Conservation (phyloP, 495 filamentous ascomycete species). For the Neohortaea acidophila region DNA sequence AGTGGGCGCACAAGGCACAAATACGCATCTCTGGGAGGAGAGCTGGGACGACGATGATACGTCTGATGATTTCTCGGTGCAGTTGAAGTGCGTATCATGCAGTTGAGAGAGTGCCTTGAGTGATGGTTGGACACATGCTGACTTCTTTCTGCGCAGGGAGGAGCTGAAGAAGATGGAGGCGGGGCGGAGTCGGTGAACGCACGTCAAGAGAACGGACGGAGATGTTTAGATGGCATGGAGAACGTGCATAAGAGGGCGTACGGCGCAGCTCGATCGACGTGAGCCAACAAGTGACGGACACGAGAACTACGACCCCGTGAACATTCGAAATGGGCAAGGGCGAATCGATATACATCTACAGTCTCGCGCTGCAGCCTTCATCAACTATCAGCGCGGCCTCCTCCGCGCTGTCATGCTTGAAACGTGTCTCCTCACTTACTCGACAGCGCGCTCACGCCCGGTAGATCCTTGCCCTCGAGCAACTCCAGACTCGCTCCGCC, state of each 20-base stretch:
- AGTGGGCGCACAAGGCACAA: slow-evolving; percentile 38
- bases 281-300: background rate
- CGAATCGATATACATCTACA: slow-evolving; percentile 5
- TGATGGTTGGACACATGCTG: slow-evolving; percentile 2
- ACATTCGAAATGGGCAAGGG: background rate
- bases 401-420: background rate
- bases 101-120: background rate
- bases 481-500: slow-evolving; percentile 92
- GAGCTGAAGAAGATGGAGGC: slow-evolving; percentile 84
- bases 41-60: slow-evolving; percentile 99
- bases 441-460: slow-evolving; percentile 85
- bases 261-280: slow-evolving; percentile 8
- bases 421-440: slow-evolving; percentile 52
- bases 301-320: background rate
- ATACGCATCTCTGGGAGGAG: slow-evolving; percentile 90
- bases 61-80: slow-evolving; percentile 86
- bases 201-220: background rate
- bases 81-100: slow-evolving; percentile 61
- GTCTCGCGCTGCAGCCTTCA: slow-evolving; percentile 2
- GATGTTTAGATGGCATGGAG: background rate
- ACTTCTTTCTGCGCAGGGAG: slow-evolving; percentile 44
- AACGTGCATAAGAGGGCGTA: slow-evolving; percentile 15
- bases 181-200: slow-evolving; percentile 3
- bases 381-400: background rate
- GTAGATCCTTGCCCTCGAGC: slow-evolving; percentile 92